Conservation (phyloP, 306 rosid species). For the Bauhinia variegata region DNA sequence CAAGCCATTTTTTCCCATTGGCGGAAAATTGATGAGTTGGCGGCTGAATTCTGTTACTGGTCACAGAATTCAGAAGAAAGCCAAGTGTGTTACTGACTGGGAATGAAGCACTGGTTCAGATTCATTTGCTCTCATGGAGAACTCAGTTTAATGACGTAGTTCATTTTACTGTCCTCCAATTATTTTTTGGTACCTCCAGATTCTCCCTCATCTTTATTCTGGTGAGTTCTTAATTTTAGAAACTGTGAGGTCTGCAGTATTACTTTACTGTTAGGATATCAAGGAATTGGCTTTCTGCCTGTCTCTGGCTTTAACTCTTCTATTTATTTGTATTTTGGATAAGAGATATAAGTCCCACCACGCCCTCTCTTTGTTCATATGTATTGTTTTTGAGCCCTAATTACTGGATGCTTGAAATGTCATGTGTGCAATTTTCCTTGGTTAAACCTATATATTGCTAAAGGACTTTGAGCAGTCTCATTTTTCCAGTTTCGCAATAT, state of each 20-base stretch:
- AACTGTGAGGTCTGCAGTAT: background rate
- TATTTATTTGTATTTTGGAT: too few species aligned
- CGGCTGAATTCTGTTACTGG: conserved; percentile 33
- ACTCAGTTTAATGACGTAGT: conserved; percentile 26
- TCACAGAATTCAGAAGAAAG: conserved; percentile 39
- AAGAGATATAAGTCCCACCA: too few species aligned
- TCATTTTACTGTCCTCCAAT: background rate
- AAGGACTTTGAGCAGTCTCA: too few species aligned
- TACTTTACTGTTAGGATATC: too few species aligned
- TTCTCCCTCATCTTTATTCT: background rate
- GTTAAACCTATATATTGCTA: too few species aligned
- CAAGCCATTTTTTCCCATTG: conserved; percentile 59
- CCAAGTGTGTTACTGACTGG: conserved; percentile 49
- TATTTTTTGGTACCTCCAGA: background rate
- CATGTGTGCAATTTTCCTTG: too few species aligned
- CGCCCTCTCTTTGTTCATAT: too few species aligned
- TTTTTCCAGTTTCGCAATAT: too few species aligned
- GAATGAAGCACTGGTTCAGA: conserved; percentile 97
- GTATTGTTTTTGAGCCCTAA: too few species aligned
- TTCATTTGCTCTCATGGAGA: conserved; percentile 39
- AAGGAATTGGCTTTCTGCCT: too few species aligned
- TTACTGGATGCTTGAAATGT: too few species aligned
- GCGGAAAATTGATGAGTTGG: conserved; percentile 46
- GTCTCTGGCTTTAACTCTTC: too few species aligned
- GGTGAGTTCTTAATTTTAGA: background rate